Conservation (phyloP, 148 eudicot species). For the Salicornia ramosissima region DNA sequence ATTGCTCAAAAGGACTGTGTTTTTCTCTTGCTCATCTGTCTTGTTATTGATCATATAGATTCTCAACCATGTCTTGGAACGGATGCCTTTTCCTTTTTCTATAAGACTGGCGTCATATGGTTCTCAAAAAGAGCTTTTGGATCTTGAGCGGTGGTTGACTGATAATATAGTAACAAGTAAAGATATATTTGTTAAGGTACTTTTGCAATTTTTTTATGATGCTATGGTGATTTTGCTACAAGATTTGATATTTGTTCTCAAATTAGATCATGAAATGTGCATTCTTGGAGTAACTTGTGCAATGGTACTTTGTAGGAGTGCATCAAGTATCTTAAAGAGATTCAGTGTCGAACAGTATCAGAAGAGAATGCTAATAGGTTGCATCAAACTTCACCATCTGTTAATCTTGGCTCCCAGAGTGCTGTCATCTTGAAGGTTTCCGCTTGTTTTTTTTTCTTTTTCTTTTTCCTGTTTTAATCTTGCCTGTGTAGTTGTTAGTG, state of each 20-base stretch:
- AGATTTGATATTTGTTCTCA: background rate
- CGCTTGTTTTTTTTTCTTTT: constrained; percentile 7
- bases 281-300: constrained; percentile 9
- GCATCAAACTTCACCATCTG: constrained; percentile 42
- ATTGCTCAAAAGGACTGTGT: background rate
- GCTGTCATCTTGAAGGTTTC: constrained; percentile 66
- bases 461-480: background rate
- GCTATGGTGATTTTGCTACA: background rate
- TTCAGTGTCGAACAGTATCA: constrained; percentile 36
- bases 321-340: constrained; percentile 60
- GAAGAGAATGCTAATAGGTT: constrained; percentile 47
- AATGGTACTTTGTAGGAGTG: constrained; percentile 60
- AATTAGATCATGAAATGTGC: background rate
- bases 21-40: constrained; percentile 1
- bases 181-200: constrained; percentile 68
- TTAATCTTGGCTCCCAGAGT: constrained; percentile 42
- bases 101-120: constrained; percentile 74
- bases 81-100: constrained; percentile 59
- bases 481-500: background rate
- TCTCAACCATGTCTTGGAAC: constrained; percentile 60
- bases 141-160: constrained; percentile 82
- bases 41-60: constrained; percentile 42
- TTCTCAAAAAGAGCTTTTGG: constrained; percentile 64
- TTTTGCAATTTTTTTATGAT: constrained; percentile 16
- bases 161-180: constrained; percentile 42